Base-by-base conservation (phyloP, 2,329 filamentous ascomycete genomes). In the Allantophomopsis cytisporea region DNA sequence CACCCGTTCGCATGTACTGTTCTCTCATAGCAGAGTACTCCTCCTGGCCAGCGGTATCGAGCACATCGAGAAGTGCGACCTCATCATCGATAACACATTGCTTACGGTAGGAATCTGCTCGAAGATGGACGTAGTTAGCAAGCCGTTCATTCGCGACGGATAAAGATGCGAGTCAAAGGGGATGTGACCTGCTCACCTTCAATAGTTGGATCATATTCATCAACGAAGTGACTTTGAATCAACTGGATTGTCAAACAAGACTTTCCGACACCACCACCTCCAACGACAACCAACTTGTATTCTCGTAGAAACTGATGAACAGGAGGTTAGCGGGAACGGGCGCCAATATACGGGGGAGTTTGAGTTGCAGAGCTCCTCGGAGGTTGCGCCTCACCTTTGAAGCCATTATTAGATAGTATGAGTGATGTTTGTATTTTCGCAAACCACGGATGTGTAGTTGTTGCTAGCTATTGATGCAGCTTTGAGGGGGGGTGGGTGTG, bases 21-120 rank as follows among this genome's bases (percentile, higher is more conserved):
- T 98, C 91, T 59, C 91, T 76, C 91, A 98, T 96, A 39, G 91
- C 91, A 41, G 88, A 94, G 70, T 96, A 98, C 68, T 98, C 91
- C 66, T 98, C 91, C 64, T 98, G 91, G 44, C 91, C 91, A 46
- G 91, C 91, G 40, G 91, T 98, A 64, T 98, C 91, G 60, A 96
- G 80, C 47, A 98, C 91, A 63, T 98, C 91, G 62, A 98, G 82
- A 44, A 98, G 76, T 38, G 91, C 91, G 50, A 95, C 87, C 66
- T 98, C 91, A 54, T 96, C 91, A 60, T 98, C 91, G 61, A 98
- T 94, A 53, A 94, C 81, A 62, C 91, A 96, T 73, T 96, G 91
- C 80, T 98, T 98, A 69, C 91, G 87, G 73, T 98, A 98, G 47
- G 91, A 96, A 60, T 98, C 91, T 98, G 60, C 39, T 41, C 20